phyloP scores from a whole-genome alignment of 2,329 filamentous ascomycete genomes.

The Phoma sp. region DNA sequence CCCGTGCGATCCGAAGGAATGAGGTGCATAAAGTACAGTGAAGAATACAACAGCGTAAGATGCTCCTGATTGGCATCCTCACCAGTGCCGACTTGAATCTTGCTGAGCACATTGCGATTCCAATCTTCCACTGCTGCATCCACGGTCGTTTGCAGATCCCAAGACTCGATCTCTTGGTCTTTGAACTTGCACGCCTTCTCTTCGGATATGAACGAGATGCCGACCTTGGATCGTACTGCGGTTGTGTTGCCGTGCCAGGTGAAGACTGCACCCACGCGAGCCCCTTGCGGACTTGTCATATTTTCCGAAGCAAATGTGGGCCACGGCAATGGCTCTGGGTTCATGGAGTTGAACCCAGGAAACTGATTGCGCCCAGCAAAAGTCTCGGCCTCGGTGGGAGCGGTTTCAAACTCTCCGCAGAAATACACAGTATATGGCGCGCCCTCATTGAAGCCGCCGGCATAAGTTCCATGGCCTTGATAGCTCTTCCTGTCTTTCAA shows the following conservation, averaged over 20 bases:
- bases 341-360: slow-evolving; percentile 12
- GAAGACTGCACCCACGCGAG: slow-evolving; percentile 55
- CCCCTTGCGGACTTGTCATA: slow-evolving; percentile 46
- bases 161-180: slow-evolving; percentile 51
- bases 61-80: slow-evolving; percentile 59
- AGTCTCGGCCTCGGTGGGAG: slow-evolving; percentile 48
- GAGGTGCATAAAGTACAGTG: slow-evolving; percentile 72
- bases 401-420: slow-evolving; percentile 36
- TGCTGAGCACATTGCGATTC: slow-evolving; percentile 61
- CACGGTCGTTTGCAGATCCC: slow-evolving; percentile 49
- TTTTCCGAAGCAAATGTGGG: slow-evolving; percentile 20
- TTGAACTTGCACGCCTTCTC: slow-evolving; percentile 56
- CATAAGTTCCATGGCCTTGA: slow-evolving; percentile 34
- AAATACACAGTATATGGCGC: slow-evolving; percentile 38
- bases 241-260: slow-evolving; percentile 48
- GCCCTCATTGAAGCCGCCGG: slow-evolving; percentile 42
- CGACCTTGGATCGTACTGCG: slow-evolving; percentile 55
- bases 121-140: slow-evolving; percentile 49
- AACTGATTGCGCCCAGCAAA: slow-evolving; percentile 54
- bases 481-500: slow-evolving; percentile 31
- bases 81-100: slow-evolving; percentile 61
- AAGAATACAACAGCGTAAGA: slow-evolving; percentile 68
- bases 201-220: slow-evolving; percentile 57
- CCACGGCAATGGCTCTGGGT: slow-evolving; percentile 15
- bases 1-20: slow-evolving; percentile 74